Percentiles rank a stretch among this genome's conserved stretches.
These are phyloP conservation scores for Amaranthus tricolor DNA, from an alignment of 179 eudicot genomes.

Conservation along the genomic window DNA sequence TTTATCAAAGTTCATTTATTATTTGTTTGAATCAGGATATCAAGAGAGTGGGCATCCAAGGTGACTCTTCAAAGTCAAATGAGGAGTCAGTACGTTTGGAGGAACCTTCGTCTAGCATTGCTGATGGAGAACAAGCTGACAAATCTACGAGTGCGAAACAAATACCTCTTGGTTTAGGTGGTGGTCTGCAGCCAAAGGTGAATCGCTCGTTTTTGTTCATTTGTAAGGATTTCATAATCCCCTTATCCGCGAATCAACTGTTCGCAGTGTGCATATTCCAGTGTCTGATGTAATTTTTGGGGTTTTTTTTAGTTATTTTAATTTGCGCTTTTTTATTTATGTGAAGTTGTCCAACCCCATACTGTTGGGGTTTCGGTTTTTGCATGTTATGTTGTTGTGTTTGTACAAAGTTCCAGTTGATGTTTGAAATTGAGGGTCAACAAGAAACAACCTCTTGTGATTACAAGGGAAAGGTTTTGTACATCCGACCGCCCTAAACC, in stretches of 20 bases:
- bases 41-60: conserved; percentile 12
- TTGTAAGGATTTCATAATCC: neutral
- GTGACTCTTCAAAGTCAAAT: conserved; percentile 26
- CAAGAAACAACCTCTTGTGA: no score
- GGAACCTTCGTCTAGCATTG: conserved; percentile 32
- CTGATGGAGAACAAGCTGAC: conserved; percentile 28
- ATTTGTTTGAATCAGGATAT: conserved; percentile 30
- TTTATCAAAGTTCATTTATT: neutral
- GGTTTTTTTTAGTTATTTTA: neutral
- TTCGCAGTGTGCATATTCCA: neutral
- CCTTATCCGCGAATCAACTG: neutral
- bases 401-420: no score
- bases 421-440: no score
- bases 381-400: no score
- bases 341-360: no score
- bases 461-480: no score
- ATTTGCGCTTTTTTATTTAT: no score
- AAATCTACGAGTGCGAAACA: conserved; percentile 35
- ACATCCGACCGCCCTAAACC: no score
- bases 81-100: conserved; percentile 28
- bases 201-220: conserved; percentile 1
- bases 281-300: neutral
- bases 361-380: no score
- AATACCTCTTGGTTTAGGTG: conserved; percentile 91
- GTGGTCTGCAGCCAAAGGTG: conserved; percentile 94